A percentile compares a stretch with the other conserved stretches of the same genome.
phyloP scores from a whole-genome alignment of 2,329 filamentous ascomycete genomes.

The Stagonosporopsis cucurbitacearum region DNA sequence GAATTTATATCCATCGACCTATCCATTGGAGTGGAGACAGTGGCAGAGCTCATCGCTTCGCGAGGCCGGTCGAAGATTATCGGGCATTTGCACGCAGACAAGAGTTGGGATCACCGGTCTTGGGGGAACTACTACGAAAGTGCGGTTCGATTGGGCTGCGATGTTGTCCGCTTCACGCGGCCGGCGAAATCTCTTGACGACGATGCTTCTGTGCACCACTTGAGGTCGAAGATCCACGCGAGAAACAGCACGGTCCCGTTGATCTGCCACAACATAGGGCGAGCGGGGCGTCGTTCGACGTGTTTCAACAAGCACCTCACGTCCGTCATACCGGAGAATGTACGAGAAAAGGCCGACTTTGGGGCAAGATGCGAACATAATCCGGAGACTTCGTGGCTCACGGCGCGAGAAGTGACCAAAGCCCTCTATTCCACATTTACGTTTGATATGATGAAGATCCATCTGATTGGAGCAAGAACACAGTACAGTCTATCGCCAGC shows the following conservation, averaged over 20 bases:
- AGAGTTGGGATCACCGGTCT: slow-evolving; percentile 63
- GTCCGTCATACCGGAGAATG: slow-evolving; percentile 61
- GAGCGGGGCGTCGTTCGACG: slow-evolving; percentile 67
- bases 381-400: slow-evolving; percentile 59
- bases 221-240: slow-evolving; percentile 59
- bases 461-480: slow-evolving; percentile 75
- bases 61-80: slow-evolving; percentile 68
- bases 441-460: slow-evolving; percentile 73
- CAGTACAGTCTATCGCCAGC: slow-evolving; percentile 76
- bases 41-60: slow-evolving; percentile 58
- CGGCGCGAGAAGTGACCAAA: slow-evolving; percentile 67
- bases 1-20: slow-evolving; percentile 68
- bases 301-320: slow-evolving; percentile 72
- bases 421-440: slow-evolving; percentile 72
- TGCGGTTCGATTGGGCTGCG: slow-evolving; percentile 64
- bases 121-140: slow-evolving; percentile 66
- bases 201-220: slow-evolving; percentile 65
- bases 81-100: slow-evolving; percentile 58
- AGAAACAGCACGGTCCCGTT: slow-evolving; percentile 59
- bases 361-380: slow-evolving; percentile 45
- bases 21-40: slow-evolving; percentile 59
- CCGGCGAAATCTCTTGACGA: slow-evolving; percentile 65
- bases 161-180: slow-evolving; percentile 67
- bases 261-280: slow-evolving; percentile 70
- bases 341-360: slow-evolving; percentile 45